Base-by-base conservation (phyloP, 2,329 filamentous ascomycete genomes). In the Neonectria faginata region DNA sequence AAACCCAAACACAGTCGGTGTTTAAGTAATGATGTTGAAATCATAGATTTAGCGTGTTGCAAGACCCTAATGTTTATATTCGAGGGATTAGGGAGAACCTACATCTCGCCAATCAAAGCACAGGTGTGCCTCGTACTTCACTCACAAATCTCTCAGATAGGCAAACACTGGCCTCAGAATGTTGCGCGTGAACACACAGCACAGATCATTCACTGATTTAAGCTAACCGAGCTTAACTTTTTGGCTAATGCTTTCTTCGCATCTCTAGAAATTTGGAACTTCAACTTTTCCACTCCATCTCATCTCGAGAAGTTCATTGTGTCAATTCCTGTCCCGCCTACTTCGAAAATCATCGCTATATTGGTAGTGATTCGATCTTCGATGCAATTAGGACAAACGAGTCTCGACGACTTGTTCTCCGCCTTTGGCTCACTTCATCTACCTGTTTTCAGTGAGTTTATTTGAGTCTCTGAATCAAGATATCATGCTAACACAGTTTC, bases 171-270 rank as follows among this genome's bases (percentile, higher is more conserved):
- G 9, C 11, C 22, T 20, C 33, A 18, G 14, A 60, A 54, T 36
- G 33, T 3, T 14, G 6, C 11, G 12, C 22, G 9, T 22, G n/a
- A 8, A 5, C 22, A 48, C 47, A 33, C 9, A 42, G 36, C 22
- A 20, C 22, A 10, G 29, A 36, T 36, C 5, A 60, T 60, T 60
- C 50, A 29, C 8, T 27, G 18, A 3, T n/a, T 33, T 31, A 33
- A 53, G 47, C 47, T 57, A 42, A 39, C 54, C 57, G 51, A 53
- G 48, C 41, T 39, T 18, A 5, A 31, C 10, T n/a, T 11, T 47
- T 62, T 61, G 25, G 18, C 2, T 14, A 11, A 11, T 14, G 7
- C 3, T 12, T 31, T 22, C 5, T 1, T 44, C 22, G 42, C 5
- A 27, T n/a, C 20, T 14, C 14, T n/a, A 9, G 11, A 36, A 51